Base-by-base conservation (phyloP, 202 grass and related monocot species). In the Eragrostis tef region DNA sequence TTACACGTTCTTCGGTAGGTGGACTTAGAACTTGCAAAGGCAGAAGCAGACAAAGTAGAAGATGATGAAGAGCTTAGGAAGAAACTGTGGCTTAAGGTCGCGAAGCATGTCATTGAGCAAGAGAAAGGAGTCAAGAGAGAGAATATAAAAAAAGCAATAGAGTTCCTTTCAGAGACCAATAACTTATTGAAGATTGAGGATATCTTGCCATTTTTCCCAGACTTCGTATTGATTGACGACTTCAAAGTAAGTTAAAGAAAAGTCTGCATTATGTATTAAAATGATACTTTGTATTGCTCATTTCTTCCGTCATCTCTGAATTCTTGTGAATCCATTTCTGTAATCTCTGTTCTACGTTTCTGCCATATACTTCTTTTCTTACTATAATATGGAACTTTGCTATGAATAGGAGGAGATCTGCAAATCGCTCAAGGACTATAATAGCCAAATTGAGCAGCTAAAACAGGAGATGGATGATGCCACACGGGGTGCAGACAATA, bases 381-480 rank as follows among this genome's bases (percentile, higher is more conserved):
- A 41, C 24, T 72, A 53, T 86, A 81, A 75, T 59, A 29, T 73
- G 29, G 39, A 39, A 74, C 6, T 25, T 51, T 67, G 52, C 7
- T 85, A 42, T n/a, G 48, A 81, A 73, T 64, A 98, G 95, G 95
- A 98, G 62, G 95, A 94, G 84, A 98, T 98, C 52, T 98, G 92
- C 66, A 94, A 94, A 86, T 98, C 95, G 36, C 90, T 98, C n/a
- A 94, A 98, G 83, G 95, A 94, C 20, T 98, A 98, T 80, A 93
- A 98, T 52, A 98, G 87, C 66, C 95, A 94, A 80, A 98, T 98
- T 80, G 95, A 98, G 64, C 90, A 94, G 82, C 60, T 98, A 31
- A 98, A 94, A 84, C 84, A 93, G 9, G 92, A 98, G 80, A 98
- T 98, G 95, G 91, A 98, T 47, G 92, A 98, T 91, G 95, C 95